Evolutionary conservation across 768 basidiomycete species (phyloP).

Genomic region (Wakefieldia striispora): DNA sequence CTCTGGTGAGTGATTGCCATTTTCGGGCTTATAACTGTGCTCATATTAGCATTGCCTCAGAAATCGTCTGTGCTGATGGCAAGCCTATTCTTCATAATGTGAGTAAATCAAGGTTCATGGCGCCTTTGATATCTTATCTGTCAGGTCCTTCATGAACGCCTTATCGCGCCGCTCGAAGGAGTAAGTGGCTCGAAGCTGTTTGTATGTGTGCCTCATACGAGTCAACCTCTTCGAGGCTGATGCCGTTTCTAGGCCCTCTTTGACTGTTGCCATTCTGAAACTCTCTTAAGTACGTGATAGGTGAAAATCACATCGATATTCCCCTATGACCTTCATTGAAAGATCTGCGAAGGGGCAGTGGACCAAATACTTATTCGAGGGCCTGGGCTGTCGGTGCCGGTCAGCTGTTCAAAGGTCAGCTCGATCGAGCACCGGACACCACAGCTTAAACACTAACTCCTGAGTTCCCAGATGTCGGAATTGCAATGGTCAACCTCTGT

Average conservation of each 20-base stretch:
- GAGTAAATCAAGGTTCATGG: neutral
- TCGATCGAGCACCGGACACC: neutral
- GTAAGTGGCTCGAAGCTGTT: neutral
- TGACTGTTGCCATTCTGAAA: too few species aligned
- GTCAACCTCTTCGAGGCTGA: too few species aligned
- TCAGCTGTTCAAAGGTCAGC: constrained; percentile 1
- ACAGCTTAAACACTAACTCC: neutral
- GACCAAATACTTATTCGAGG: neutral
- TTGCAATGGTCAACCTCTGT: constrained; percentile 7
- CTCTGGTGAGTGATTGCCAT: constrained; percentile 35
- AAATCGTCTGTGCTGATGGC: constrained; percentile 4
- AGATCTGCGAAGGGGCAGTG: constrained; percentile 6
- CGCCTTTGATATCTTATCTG: neutral
- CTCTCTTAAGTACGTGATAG: too few species aligned
- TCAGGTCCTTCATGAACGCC: constrained; percentile 3
- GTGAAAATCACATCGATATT: too few species aligned
- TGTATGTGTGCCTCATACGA: too few species aligned
- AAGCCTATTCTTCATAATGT: constrained; percentile 9
- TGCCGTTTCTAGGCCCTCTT: too few species aligned
- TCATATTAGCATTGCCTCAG: neutral
- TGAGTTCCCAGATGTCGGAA: constrained; percentile 6
- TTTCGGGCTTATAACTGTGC: neutral
- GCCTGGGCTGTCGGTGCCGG: neutral
- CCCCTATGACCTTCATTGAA: neutral
- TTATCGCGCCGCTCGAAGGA: constrained; percentile 7